phyloP scores from a whole-genome alignment of 176 grass and related monocot species.

The Triticum urartu region DNA sequence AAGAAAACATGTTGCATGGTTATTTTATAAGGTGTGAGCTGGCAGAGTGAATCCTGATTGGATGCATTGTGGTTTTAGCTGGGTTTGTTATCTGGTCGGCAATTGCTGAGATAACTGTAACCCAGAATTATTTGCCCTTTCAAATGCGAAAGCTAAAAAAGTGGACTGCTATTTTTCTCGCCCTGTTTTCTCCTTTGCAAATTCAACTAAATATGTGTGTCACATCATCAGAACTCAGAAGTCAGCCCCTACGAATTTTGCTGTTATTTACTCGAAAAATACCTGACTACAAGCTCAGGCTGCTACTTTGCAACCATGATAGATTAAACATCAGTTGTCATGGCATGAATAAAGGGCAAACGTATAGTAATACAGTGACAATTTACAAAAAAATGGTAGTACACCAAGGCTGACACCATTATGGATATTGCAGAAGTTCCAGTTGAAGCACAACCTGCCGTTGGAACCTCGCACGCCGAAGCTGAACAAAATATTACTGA shows the following conservation, averaged over 20 bases:
- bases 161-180: neutral
- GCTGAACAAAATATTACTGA: neutral
- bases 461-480: neutral
- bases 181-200: neutral
- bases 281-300: neutral
- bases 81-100: neutral
- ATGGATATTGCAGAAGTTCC: constrained; percentile 31
- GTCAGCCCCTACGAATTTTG: neutral
- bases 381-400: neutral
- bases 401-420: neutral
- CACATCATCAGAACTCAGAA: neutral
- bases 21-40: neutral
- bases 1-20: neutral
- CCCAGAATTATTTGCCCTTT: neutral
- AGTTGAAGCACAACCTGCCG: neutral
- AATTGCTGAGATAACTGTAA: neutral
- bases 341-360: neutral
- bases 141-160: neutral
- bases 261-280: neutral
- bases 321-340: neutral
- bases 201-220: neutral
- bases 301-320: neutral
- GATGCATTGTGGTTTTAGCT: neutral
- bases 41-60: neutral
- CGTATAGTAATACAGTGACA: neutral